Evolutionary conservation across 1,284 basidiomycete species (phyloP).

Genomic region (Ganoderma boninense): DNA sequence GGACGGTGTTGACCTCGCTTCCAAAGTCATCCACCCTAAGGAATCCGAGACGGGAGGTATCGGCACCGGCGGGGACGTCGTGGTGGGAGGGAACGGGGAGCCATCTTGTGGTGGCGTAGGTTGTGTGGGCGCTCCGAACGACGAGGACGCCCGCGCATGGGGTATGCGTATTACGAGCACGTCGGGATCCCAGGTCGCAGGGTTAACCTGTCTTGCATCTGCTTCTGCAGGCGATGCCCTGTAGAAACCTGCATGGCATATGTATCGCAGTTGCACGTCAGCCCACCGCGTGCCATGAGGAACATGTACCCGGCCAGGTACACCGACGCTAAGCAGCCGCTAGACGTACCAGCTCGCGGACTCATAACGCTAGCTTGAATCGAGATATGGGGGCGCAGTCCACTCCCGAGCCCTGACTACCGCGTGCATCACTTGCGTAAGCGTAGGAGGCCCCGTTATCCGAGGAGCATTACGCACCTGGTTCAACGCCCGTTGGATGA

Average conservation of each 20-base stretch:
- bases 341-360: conserved; percentile 2
- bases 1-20: background rate
- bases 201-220: background rate
- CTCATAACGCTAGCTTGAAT: background rate
- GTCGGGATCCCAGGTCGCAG: background rate
- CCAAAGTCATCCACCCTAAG: background rate
- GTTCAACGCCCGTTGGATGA: background rate
- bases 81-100: background rate
- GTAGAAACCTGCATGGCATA: background rate
- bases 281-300: background rate
- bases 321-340: background rate
- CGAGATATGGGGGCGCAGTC: background rate
- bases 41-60: background rate
- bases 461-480: background rate
- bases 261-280: background rate
- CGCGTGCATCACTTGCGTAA: background rate
- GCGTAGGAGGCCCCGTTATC: background rate
- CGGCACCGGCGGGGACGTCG: background rate
- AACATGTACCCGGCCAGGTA: background rate
- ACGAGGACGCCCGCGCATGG: background rate
- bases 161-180: background rate
- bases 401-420: background rate
- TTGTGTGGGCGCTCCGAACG: background rate
- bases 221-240: background rate
- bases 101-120: conserved; percentile 7